Conservation (phyloP, 352 stramenopile species). For the Pythium scleroteichum region DNA sequence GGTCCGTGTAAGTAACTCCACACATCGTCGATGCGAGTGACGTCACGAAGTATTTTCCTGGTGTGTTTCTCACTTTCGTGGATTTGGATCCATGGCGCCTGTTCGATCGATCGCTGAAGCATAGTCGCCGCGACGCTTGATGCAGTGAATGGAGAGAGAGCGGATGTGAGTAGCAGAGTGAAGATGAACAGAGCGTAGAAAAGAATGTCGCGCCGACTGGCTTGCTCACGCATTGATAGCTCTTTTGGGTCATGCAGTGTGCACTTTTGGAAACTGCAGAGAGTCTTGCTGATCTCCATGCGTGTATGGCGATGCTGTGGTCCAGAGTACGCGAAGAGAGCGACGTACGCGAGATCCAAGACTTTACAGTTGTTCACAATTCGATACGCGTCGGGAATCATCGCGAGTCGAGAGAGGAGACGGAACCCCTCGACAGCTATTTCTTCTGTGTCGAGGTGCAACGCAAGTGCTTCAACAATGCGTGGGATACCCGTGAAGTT, state of each 20-base stretch:
- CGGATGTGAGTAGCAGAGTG: slow-evolving; percentile 45
- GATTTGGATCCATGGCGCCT: slow-evolving; percentile 3
- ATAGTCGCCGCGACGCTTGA: slow-evolving; percentile 34
- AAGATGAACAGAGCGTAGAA: slow-evolving; percentile 51
- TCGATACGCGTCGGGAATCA: slow-evolving; percentile 42
- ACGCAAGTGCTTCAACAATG: slow-evolving; percentile 65
- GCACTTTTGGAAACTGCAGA: slow-evolving; percentile 73
- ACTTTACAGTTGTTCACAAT: slow-evolving; percentile 66
- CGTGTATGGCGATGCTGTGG: slow-evolving; percentile 64
- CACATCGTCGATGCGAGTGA: slow-evolving; percentile 46
- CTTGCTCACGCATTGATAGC: slow-evolving; percentile 44
- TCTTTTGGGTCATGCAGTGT: slow-evolving; percentile 59
- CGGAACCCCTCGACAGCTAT: slow-evolving; percentile 77
- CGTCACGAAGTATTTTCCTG: slow-evolving; percentile 31
- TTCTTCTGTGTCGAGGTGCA: slow-evolving; percentile 72
- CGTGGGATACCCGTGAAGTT: slow-evolving; percentile 55
- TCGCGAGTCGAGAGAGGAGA: slow-evolving; percentile 53
- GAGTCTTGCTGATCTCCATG: slow-evolving; percentile 57
- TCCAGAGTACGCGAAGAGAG: slow-evolving; percentile 66
- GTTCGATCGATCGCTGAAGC: slow-evolving; percentile 13
- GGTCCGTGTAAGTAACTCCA: slow-evolving; percentile 55
- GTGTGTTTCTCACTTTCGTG: not conserved
- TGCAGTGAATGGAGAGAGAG: slow-evolving; percentile 41
- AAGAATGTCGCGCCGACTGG: slow-evolving; percentile 40
- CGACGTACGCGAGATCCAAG: slow-evolving; percentile 70